Base-by-base conservation (phyloP, 768 basidiomycete species). In the Pleurotus tuber-regium region DNA sequence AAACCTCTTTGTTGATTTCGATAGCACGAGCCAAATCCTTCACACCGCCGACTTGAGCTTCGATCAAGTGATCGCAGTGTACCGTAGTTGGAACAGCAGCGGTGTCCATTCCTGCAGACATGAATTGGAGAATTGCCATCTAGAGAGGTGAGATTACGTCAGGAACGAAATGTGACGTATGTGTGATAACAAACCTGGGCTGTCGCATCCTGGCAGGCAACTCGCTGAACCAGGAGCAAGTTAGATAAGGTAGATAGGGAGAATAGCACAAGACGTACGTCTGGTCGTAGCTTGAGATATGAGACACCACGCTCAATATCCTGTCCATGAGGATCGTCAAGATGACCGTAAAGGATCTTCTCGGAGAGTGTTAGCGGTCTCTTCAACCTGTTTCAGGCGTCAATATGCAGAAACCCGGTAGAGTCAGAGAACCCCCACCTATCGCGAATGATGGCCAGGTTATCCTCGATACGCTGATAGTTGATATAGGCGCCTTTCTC, bases 111-210 rank as follows among this genome's bases (percentile, higher is more conserved):
- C 96, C 96, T 14, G 97, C 94, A 46, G 97, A 98, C 97, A 99
- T 99, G 83, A 99, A 99, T 79, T 99, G 97, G 59, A 99, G 81
- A 51, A 99, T 83, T 16, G 97, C 97, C 97, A 99, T 99, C 92
- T 98, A 68, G 0, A 52, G 8, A 46, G 5, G 50, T 36, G 35
- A 50, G 12, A 59, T 70, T 67, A 70, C 63, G 63, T 71, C 61
- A 68, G 61, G 48, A 40, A 28, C 36, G n/a, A 46, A 60, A 56
- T 23, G 54, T 60, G 58, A 60, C 52, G 59, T 54, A 50, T 35
- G 24, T 46, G 57, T 19, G 30, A 54, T 19, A 57, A 57, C 71
- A 29, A 57, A 88, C 88, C 74, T 91, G 89, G 33, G 89, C 88
- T 14, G 90, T 92, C 56, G 90, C 90, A 78, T 93, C 90, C 77